Base-by-base conservation (phyloP, 2,329 filamentous ascomycete species). In the Alternaria sp. region DNA sequence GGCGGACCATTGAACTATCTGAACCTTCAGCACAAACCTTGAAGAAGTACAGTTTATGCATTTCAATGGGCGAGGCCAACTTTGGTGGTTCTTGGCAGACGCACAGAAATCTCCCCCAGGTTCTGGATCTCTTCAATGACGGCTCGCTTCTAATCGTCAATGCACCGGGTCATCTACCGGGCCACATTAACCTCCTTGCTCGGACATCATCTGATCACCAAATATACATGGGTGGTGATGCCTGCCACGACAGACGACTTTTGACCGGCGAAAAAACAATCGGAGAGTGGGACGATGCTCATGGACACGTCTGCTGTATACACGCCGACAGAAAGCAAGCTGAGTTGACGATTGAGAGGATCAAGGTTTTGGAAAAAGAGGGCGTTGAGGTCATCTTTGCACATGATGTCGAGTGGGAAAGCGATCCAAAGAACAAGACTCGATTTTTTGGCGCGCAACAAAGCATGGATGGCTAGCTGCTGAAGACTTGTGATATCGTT, bases 181-280 rank as follows among this genome's bases (percentile, higher is more conserved):
- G 84, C 0, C 84, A 86, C 59, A 72, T 86, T 7, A 85, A 85
- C 53, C 64, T 85, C 0, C 77, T 86, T 0, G 80, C 77, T 7
- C 76, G 80, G 0, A 75, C 77, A 0, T 75, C 73, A 0, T 55
- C 70, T 2, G 58, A 64, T 13, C 76, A 77, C 17, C 81, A 79
- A 67, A 68, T 84, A 1, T 83, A 82, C 61, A 77, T 86, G 1
- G 82, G 77, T 8, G 84, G 83, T 3, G 84, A 87, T 69, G 80
- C 81, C 17, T 86, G 82, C 57, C 85, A 87, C 61, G 83, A 86
- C 61, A 72, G 75, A 0, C 72, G 84, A 28, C 72, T 86, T 2
- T 63, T 86, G 63, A 81, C 77, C 0, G 82, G 83, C 0, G 83
- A 85, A 61, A 84, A 80, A 58, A 78, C 75, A 2, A 83, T 86